Base-by-base conservation (phyloP, 2,329 filamentous ascomycete genomes). In the Arthrobotrys iridis region DNA sequence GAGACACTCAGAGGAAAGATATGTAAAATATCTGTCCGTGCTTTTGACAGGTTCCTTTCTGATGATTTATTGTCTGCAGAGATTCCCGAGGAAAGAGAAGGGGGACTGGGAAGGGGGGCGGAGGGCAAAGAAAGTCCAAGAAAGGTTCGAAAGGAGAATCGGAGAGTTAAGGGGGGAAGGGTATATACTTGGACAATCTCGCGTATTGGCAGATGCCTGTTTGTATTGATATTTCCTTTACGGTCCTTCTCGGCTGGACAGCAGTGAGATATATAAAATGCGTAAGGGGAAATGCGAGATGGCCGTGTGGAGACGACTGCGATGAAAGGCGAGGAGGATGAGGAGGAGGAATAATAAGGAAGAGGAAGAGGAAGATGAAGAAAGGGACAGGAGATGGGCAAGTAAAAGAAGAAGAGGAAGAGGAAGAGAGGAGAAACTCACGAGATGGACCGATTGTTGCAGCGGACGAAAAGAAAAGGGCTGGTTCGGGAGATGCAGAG, bases 141-240 rank as follows among this genome's bases (percentile, higher is more conserved):
- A n/a, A n/a, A n/a, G n/a, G 50, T 22, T 55, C 37, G 50, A 55
- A 55, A 55, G 50, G 50, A 55, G 46, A 52, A 33, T 50, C 46
- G 46, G 46, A 33, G 28, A 37, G 50, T 55, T 55, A 55, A 55
- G 50, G 50, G 50, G 28, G 48, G n/a, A 37, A 18, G 48, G 48
- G 48, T 55, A 37, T 37, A 37, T 55, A 55, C 50, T 55, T 55
- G 50, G 50, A 55, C 50, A 55, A 55, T 55, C 30, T 55, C 50
- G 50, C 50, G 50, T 55, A 55, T 55, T 55, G 50, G 50, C 50
- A 55, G 50, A 55, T 55, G 50, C 50, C 50, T 55, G 50, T 55
- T 55, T 55, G 50, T 55, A 37, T 50, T 55, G 50, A 37, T 55
- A 55, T 55, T 55, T 55, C 30, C 48, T 55, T 55, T 55, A 22